Evolutionary conservation across 2,329 filamentous ascomycete genomes (phyloP).

Genomic region (Colletotrichum musae): DNA sequence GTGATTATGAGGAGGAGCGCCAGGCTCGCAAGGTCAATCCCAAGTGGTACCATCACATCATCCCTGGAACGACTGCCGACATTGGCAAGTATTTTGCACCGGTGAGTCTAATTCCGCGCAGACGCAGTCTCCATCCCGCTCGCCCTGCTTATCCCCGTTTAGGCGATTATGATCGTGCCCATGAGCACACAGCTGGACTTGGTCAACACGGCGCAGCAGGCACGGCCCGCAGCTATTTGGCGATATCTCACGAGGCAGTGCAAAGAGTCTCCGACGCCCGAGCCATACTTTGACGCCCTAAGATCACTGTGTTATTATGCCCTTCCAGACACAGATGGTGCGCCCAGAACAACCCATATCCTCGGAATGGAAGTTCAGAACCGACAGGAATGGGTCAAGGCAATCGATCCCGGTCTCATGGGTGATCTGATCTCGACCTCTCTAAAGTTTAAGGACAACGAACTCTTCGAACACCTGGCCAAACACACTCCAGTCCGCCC

Average conservation of each 20-base stretch:
- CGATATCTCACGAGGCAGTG: conserved; percentile 25
- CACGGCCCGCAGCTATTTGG: conserved; percentile 23
- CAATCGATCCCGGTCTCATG: conserved; percentile 15
- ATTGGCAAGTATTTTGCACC: conserved; percentile 29
- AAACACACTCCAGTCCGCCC: conserved; percentile 9
- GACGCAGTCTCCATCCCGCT: background rate
- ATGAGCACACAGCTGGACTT: conserved; percentile 25
- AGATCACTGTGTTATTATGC: conserved; percentile 9
- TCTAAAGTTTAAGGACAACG: conserved; percentile 10
- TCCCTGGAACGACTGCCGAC: conserved; percentile 22
- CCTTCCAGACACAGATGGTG: conserved; percentile 2
- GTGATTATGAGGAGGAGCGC: conserved; percentile 24
- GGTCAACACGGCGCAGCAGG: background rate
- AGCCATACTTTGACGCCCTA: conserved; percentile 11
- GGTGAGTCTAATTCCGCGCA: conserved; percentile 11
- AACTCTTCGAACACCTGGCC: conserved; percentile 6
- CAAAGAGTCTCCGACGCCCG: background rate
- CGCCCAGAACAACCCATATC: background rate
- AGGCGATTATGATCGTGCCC: conserved; percentile 33
- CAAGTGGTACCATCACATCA: conserved; percentile 32
- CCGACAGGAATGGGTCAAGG: conserved; percentile 15
- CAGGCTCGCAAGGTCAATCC: conserved; percentile 22
- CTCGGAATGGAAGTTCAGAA: conserved; percentile 11
- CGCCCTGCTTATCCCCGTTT: background rate
- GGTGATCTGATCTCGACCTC: conserved; percentile 18